Conservation (phyloP, 257 asterid species). For the Lantana camara region DNA sequence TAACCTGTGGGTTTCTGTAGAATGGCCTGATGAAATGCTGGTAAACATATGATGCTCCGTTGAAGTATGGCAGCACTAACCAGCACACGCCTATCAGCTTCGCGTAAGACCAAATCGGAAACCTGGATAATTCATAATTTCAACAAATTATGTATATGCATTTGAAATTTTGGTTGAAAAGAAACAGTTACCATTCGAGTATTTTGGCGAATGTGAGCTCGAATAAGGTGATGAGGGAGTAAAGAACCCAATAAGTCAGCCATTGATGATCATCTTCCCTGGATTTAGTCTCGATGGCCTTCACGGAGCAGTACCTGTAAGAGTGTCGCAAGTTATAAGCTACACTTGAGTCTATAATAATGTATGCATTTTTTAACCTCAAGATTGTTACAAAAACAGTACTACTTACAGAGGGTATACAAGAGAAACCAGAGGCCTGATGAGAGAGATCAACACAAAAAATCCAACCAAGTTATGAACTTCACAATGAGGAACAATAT, state of each 20-base stretch:
- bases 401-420: conserved; percentile 85
- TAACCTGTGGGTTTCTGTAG: conserved; percentile 71
- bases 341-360: neutral
- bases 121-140: conserved; percentile 42
- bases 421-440: conserved; percentile 90
- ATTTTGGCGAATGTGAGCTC: conserved; percentile 77
- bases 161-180: too few species aligned
- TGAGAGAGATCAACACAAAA: neutral
- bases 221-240: conserved; percentile 76
- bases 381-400: neutral
- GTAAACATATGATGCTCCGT: conserved; percentile 86
- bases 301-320: conserved; percentile 75
- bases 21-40: conserved; percentile 80
- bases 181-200: conserved; percentile 66
- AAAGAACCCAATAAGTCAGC: conserved; percentile 95
- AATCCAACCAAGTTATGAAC: neutral
- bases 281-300: conserved; percentile 85
- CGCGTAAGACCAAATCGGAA: conserved; percentile 84
- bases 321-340: neutral
- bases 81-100: conserved; percentile 75
- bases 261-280: conserved; percentile 78
- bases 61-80: conserved; percentile 87
- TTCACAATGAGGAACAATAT: neutral
- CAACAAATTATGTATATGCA: neutral
- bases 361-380: neutral